Evolutionary conservation across 768 basidiomycete genomes (phyloP), one percentile per base, ranked within the genome.

Genomic region (Royoungia palumana): DNA sequence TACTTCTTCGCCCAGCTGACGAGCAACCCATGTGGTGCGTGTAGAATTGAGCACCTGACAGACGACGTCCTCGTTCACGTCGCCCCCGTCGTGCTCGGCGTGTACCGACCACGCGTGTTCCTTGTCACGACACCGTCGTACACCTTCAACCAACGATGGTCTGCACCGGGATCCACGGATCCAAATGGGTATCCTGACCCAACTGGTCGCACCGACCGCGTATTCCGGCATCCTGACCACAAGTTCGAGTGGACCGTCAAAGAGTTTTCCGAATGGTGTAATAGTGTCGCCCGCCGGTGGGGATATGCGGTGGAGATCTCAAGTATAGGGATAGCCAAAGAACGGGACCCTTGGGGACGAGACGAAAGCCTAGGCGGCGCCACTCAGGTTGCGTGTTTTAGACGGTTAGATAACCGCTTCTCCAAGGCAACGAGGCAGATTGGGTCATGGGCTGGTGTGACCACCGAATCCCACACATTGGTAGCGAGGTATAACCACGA

Each of bases 121-220:
- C 75, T 95, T 19, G 61, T 94, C 58, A 94, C 92, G 0, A 95
- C 92, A 0, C 92, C 91, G 0, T 89, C 87, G 3, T 93, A 85
- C 69, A 82, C 78, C 2, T 95, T 87, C 74, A 94, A 92, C 54
- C 75, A 74, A 17, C 80, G 83, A 1, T 92, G 90, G 71, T 77
- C 81, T 0, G 63, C 79, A 1, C 87, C 85, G 0, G 72, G 69
- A 32, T 64, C 68, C 0, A 68, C 69, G 5, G 63, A 72, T 16
- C 57, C 77, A 13, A 60, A 67, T 20, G 90, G 87, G 1, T 82
- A 66, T 61, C 73, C 66, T 0, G 92, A 94, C 66, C 90, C 93
- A 3, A 93, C 90, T 0, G 72, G 75, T 13, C 79, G 87, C 16
- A 93, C 89, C 0, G 61, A 76, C 40, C 79, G 91, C 1, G 66